Evolutionary conservation across 1,284 basidiomycete species (phyloP), one percentile per base, ranked within the genome.

Genomic region (Moesziomyces parantarcticus): DNA sequence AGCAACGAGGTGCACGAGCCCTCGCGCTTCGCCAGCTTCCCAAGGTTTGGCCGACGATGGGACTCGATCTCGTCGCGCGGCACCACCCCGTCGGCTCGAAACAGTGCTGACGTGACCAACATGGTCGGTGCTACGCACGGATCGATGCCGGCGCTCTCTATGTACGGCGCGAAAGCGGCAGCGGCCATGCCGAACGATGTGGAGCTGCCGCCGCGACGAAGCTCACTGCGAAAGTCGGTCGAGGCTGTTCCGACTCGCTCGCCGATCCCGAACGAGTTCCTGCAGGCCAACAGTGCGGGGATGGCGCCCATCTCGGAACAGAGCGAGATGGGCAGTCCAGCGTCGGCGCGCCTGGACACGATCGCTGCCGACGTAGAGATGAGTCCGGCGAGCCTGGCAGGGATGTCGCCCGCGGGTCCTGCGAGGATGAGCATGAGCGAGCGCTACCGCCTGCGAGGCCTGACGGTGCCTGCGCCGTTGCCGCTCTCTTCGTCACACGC

Each of bases 61-160:
- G 69, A 72, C 44, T 72, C 69, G 26, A 61, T 72, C 49, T 72
- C 69, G 9, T 72, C 69, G 47, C 63, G 63, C 16, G 69, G 63
- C 34, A 72, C 69, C 44, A 56, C 32, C 36, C 32, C 52, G 0
- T 72, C 69, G 21, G 63, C 56, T 32, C 54, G 63, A 11, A 66
- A 49, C 59, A 65, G 55, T n/a, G 54, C 54, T 0, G 68, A 71
- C 21, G 53, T 58, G 7, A n/a, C 48, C 1, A 61, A 57, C 23
- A 55, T 42, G 25, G 29, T 36, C 13, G 36, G 23, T 20, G 22
- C 43, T 2, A 50, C 58, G n/a, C 42, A 23, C 29, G 55, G 20
- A 16, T 42, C 58, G 16, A 50, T 53, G 39, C 41, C 56, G 14
- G 47, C 47, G 29, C 44, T 50, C 10, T 41, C 57, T 29, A 26